phyloP scores from a whole-genome alignment of 2,329 filamentous ascomycete species.

The Alternaria triticimaculans region DNA sequence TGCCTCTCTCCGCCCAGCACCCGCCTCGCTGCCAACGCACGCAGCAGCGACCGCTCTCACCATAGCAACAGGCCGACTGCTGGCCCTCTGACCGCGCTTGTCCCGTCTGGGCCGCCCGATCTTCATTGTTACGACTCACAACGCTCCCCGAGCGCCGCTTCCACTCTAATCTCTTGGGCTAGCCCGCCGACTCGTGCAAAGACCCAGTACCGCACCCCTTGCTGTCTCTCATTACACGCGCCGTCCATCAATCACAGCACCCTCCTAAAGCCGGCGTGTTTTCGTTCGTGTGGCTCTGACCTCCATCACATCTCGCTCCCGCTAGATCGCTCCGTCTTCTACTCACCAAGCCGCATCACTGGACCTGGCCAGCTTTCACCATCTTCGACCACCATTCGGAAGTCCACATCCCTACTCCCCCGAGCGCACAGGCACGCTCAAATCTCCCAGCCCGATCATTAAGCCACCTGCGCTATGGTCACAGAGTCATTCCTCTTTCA shows the following conservation, averaged over 20 bases:
- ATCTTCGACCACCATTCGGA: constrained; percentile 21
- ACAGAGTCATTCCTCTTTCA: constrained; percentile 48
- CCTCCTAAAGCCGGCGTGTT: constrained; percentile 24
- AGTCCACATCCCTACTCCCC: constrained; percentile 47
- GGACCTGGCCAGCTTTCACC: constrained; percentile 31
- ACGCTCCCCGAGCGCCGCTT: constrained; percentile 39
- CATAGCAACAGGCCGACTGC: constrained; percentile 47
- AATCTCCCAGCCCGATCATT: constrained; percentile 46
- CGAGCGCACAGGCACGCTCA: constrained; percentile 44
- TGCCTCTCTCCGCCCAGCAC: constrained; percentile 24
- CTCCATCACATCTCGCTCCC: constrained; percentile 32
- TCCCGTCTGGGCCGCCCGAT: constrained; percentile 38
- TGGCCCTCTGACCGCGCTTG: constrained; percentile 37
- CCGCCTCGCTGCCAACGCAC: constrained; percentile 44
- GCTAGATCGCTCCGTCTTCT: constrained; percentile 33
- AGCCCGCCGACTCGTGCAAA: constrained; percentile 48
- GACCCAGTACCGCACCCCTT: constrained; percentile 38
- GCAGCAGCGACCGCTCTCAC: constrained; percentile 47
- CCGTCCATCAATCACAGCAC: constrained; percentile 40
- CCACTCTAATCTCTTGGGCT: constrained; percentile 47
- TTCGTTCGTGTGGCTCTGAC: constrained; percentile 25
- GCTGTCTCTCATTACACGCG: constrained; percentile 33
- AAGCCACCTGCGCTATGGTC: constrained; percentile 49
- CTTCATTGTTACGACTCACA: constrained; percentile 46
- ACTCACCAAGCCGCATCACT: constrained; percentile 20